A percentile compares a stretch with the other conserved stretches of the same genome.
Evolutionary conservation across 371 early-diverging fungal genomes (phyloP).

Genomic region (Mucor racemosus): DNA sequence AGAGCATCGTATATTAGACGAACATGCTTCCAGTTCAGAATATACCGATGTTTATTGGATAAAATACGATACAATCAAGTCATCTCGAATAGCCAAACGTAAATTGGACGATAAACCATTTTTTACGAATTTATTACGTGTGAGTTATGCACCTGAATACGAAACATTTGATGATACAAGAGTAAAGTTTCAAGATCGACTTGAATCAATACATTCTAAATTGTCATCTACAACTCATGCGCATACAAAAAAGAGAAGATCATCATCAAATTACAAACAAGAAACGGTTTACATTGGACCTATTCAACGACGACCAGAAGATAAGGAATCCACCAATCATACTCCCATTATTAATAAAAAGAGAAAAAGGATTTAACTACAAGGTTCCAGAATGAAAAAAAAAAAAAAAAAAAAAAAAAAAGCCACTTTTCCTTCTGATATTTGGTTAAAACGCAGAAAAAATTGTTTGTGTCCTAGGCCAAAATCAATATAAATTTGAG

Average conservation of each 20-base stretch:
- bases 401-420: neutral
- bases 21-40: constrained; percentile 35
- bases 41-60: constrained; percentile 45
- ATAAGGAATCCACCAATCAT: neutral
- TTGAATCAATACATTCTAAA: neutral
- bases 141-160: constrained; percentile 56
- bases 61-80: constrained; percentile 27
- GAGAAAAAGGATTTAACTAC: constrained; percentile 1
- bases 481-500: neutral
- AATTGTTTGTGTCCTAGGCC: constrained; percentile 5
- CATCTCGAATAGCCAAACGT: constrained; percentile 51
- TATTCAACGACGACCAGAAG: neutral
- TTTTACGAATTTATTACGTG: constrained; percentile 40
- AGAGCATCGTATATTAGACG: constrained; percentile 36
- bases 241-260: neutral
- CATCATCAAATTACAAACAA: neutral
- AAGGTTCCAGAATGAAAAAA: constrained; percentile 7
- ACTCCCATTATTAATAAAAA: neutral
- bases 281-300: constrained; percentile 1
- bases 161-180: constrained; percentile 57
- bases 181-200: constrained; percentile 45
- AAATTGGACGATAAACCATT: constrained; percentile 53
- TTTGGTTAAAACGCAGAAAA: neutral
- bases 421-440: neutral
- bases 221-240: neutral